Conservation (phyloP, 176 grass and related monocot genomes). For the Poa annua region DNA sequence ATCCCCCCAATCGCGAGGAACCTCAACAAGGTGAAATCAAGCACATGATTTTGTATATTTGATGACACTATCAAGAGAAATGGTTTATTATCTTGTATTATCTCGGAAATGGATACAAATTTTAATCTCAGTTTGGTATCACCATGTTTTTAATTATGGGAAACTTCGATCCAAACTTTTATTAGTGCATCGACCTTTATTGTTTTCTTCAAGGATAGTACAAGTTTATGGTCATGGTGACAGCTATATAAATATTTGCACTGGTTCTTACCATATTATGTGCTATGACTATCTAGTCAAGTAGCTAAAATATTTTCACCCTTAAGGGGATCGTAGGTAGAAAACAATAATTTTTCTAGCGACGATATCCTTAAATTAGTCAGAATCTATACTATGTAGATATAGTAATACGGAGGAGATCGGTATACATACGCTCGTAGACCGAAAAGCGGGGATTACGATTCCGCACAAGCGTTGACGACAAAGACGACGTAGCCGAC, state of each 20-base stretch:
- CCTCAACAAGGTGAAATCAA: constrained; percentile 57
- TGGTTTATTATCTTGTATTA: neutral
- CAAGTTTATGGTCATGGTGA: constrained; percentile 21
- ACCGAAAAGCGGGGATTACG: no score
- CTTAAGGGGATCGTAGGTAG: no score
- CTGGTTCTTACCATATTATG: constrained; percentile 20
- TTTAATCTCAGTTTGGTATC: constrained; percentile 6
- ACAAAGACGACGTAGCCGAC: no score
- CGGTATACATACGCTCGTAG: no score
- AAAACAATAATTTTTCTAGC: no score
- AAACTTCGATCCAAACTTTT: constrained; percentile 19
- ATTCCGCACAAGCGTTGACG: no score
- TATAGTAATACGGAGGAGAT: no score
- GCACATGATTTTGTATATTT: constrained; percentile 35
- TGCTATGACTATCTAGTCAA: constrained; percentile 19
- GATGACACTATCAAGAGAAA: constrained; percentile 1
- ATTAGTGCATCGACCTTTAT: neutral
- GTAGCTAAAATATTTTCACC: constrained; percentile 16
- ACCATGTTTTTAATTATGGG: neutral
- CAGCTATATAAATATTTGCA: constrained; percentile 2
- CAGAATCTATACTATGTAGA: no score
- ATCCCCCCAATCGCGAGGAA: constrained; percentile 48
- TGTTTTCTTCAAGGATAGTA: constrained; percentile 8
- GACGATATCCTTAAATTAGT: no score
- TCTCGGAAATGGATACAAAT: neutral